phyloP scores from a whole-genome alignment of 108 stramenopile genomes.

The Skeletonema grethae region DNA sequence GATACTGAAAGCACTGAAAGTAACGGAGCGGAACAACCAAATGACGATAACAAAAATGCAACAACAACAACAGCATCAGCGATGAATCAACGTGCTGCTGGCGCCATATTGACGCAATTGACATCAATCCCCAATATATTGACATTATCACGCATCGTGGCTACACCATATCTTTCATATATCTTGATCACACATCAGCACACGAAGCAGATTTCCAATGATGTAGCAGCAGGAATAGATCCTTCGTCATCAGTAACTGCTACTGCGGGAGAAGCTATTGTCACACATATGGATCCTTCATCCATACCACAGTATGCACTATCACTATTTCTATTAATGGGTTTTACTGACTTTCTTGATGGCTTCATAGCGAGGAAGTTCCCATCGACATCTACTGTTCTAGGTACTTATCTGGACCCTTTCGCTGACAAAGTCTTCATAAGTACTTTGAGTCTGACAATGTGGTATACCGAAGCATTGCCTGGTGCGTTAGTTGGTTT shows the following conservation, averaged over 20 bases:
- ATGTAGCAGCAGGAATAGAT: neutral
- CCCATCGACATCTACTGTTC: conserved; percentile 57
- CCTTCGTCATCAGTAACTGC: neutral
- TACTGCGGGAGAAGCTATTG: neutral
- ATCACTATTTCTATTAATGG: conserved; percentile 50
- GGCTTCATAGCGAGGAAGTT: conserved; percentile 81
- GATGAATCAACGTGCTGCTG: conserved; percentile 33
- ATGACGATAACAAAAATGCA: neutral
- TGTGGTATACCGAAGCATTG: conserved; percentile 54
- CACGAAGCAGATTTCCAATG: conserved; percentile 6
- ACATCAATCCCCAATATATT: conserved; percentile 77
- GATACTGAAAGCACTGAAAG: neutral
- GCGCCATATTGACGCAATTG: conserved; percentile 54
- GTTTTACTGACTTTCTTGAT: conserved; percentile 77
- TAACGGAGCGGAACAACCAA: neutral
- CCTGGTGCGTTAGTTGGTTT: conserved; percentile 67
- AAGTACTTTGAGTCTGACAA: conserved; percentile 36
- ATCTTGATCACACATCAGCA: conserved; percentile 64
- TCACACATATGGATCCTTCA: conserved; percentile 21
- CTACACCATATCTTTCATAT: conserved; percentile 75
- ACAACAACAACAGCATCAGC: conserved; percentile 6
- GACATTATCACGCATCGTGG: conserved; percentile 69
- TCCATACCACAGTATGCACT: conserved; percentile 32
- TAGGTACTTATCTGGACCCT: conserved; percentile 88
- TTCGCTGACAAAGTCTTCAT: conserved; percentile 82